phyloP scores from a whole-genome alignment of 352 stramenopile species.

The Phytopythium kandeliae region DNA sequence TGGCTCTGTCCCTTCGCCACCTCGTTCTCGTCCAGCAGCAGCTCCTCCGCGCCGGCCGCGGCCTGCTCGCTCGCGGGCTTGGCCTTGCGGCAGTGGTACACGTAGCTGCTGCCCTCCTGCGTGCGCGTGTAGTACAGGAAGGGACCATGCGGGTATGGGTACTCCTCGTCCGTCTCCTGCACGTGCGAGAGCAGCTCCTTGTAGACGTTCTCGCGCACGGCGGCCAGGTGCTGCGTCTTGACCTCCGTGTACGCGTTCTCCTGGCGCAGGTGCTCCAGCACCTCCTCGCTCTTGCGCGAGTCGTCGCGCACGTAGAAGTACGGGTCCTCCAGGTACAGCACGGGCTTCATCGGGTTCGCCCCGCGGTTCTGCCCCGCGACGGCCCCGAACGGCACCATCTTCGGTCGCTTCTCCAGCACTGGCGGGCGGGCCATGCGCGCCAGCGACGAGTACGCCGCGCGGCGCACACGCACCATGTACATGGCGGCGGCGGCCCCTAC shows the following conservation, averaged over 20 bases:
- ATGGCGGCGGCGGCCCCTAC: constrained; percentile 48
- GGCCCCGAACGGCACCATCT: constrained; percentile 82
- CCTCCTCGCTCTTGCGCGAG: constrained; percentile 84
- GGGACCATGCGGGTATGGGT: constrained; percentile 72
- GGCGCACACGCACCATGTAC: constrained; percentile 49
- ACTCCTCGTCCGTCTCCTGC: constrained; percentile 86
- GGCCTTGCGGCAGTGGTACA: constrained; percentile 71
- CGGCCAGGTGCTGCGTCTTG: constrained; percentile 83
- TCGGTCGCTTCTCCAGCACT: constrained; percentile 57
- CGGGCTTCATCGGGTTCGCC: constrained; percentile 85
- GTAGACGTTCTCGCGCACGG: constrained; percentile 87
- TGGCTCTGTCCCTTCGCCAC: constrained; percentile 84
- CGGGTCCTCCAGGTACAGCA: constrained; percentile 87
- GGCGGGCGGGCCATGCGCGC: constrained; percentile 37
- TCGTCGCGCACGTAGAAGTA: constrained; percentile 97
- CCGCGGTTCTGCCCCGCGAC: constrained; percentile 79
- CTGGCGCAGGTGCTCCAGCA: constrained; percentile 88
- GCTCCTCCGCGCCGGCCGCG: constrained; percentile 69
- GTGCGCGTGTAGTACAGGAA: constrained; percentile 89
- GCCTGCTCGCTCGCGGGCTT: constrained; percentile 36
- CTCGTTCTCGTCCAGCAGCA: constrained; percentile 94
- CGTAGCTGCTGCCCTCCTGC: constrained; percentile 81
- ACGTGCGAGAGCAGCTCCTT: constrained; percentile 89
- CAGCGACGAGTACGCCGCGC: constrained; percentile 53
- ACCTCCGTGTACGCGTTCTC: constrained; percentile 93